Percentiles rank a stretch among this genome's conserved stretches.
phyloP scores from a whole-genome alignment of 768 basidiomycete species.

The Daedaleopsis nitida region DNA sequence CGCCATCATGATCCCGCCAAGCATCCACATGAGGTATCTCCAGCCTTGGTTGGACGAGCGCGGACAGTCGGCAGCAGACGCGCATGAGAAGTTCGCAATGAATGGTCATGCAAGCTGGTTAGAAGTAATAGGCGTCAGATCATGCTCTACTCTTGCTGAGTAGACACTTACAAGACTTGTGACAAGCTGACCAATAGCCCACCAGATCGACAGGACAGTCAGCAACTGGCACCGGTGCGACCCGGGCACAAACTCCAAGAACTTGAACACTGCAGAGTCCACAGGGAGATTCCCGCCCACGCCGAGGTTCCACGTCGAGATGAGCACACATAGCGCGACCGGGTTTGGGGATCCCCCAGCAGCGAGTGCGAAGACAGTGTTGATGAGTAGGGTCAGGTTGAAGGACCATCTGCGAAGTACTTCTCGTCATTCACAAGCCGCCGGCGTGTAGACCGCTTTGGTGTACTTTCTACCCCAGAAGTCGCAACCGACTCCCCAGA shows the following conservation, averaged over 20 bases:
- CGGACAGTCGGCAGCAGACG: constrained; percentile 40
- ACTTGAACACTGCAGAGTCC: constrained; percentile 74
- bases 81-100: constrained; percentile 69
- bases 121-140: neutral
- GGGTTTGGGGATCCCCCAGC: constrained; percentile 63
- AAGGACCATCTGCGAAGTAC: constrained; percentile 51
- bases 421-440: neutral
- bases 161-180: constrained; percentile 45
- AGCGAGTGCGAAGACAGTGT: constrained; percentile 62
- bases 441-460: neutral
- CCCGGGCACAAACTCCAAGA: constrained; percentile 73
- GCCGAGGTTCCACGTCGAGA: constrained; percentile 63
- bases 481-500: constrained; percentile 71
- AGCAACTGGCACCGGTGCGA: constrained; percentile 77
- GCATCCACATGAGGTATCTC: constrained; percentile 70
- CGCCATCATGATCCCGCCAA: constrained; percentile 70
- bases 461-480: constrained; percentile 68
- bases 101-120: constrained; percentile 70
- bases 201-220: constrained; percentile 77
- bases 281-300: constrained; percentile 78
- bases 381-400: constrained; percentile 69
- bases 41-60: constrained; percentile 65
- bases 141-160: neutral
- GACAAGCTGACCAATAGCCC: constrained; percentile 75
- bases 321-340: constrained; percentile 50